These are phyloP conservation scores for Linderniella brevidens DNA, from an alignment of 257 asterid genomes.

Conservation along the genomic window DNA sequence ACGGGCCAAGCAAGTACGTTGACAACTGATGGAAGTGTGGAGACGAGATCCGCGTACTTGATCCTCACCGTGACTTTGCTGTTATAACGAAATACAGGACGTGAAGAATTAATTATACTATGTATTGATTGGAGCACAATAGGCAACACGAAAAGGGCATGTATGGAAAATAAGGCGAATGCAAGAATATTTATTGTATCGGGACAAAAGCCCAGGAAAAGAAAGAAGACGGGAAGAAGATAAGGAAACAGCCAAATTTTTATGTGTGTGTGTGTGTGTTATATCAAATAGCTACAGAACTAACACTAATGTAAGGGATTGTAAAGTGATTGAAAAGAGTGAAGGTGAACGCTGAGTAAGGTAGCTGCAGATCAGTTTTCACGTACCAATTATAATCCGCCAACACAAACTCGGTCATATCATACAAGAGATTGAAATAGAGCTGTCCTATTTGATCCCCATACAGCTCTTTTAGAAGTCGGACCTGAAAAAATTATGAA, in stretches of 20 bases:
- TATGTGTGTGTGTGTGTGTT: too few relatives aligned
- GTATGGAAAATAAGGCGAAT: too few relatives aligned
- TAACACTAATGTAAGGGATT: too few relatives aligned
- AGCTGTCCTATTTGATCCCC: constrained; percentile 91
- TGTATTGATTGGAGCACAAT: neutral
- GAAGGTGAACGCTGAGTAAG: constrained; percentile 1
- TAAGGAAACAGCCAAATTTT: too few relatives aligned
- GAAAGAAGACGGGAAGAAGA: too few relatives aligned
- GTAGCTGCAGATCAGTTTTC: constrained; percentile 5
- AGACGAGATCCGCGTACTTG: constrained; percentile 56
- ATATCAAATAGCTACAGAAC: too few relatives aligned
- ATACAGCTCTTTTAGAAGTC: constrained; percentile 81
- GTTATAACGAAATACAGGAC: constrained; percentile 8
- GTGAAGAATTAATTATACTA: neutral
- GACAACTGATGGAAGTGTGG: constrained; percentile 62
- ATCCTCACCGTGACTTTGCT: constrained; percentile 85
- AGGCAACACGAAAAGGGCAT: neutral
- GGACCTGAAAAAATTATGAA: constrained; percentile 46
- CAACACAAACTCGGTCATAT: constrained; percentile 69
- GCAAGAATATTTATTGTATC: too few relatives aligned
- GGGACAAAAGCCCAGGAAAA: too few relatives aligned
- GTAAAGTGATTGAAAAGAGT: neutral
- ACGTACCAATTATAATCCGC: constrained; percentile 73
- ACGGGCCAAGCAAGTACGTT: constrained; percentile 83
- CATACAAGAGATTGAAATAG: constrained; percentile 83